Base-by-base conservation (phyloP, 2,329 filamentous ascomycete species). In the Boeremia lycopersici region DNA sequence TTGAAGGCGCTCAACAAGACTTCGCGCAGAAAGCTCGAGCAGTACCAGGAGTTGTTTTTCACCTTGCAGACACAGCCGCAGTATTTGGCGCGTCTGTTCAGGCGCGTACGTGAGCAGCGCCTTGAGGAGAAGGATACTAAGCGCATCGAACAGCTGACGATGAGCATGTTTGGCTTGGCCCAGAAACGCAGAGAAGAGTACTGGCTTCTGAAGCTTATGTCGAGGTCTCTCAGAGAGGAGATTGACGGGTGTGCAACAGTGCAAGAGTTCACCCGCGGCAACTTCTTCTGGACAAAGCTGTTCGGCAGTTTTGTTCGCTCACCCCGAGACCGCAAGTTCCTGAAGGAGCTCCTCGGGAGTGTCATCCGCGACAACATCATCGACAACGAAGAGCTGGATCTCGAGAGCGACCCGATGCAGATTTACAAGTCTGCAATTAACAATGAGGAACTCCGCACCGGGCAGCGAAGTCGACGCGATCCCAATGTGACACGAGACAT, bases 31-130 rank as follows among this genome's bases (percentile, higher is more conserved):
- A 99, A 98, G 81, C 84, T 99, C 1, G 93, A 97, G 66, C 91
- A 91, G 23, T 99, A 99, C 73, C 96, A 99, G 74, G 92, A 98
- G 70, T 84, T 99, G 12, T 99, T 99, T 79, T 98, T 99, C 81
- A 89, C 93, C 57, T 84, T 99, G 4, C 95, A 99, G 73, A 99
- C 95, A 0, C 96, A 99, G 67, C 91, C 95, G 3, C 91, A 96
- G 60, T 99, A 99, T 69, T 84, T 99, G 36, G 91, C 93, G 26
- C 85, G 93, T 11, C 82, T 98, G 1, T 97, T 98, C 82, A 88
- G 87, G 72, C 86, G 89, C 38, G 78, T 98, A 28, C 87, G 92
- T 28, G 91, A 96, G 75, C 85, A 90, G 65, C 91, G 89, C 36
- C 91, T 90, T 1, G 81, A 91, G 0, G 95, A 99, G 68, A 96